Evolutionary conservation across 495 filamentous ascomycete species (phyloP).

Genomic region (Hamigera avellanea): DNA sequence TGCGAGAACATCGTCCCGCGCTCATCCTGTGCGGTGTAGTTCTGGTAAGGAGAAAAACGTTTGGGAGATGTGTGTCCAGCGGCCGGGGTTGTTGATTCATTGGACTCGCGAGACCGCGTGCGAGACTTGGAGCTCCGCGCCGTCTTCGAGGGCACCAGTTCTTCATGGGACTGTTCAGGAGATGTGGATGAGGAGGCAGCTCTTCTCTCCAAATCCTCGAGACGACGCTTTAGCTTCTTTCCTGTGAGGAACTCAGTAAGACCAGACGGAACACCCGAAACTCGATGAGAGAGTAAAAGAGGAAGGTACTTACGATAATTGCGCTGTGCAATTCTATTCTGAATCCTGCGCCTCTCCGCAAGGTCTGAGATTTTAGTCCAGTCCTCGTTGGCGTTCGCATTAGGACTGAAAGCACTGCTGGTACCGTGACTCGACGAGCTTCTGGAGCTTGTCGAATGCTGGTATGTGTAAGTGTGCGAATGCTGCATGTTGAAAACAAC

Average conservation of each 20-base stretch:
- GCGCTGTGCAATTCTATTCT: constrained; percentile 94
- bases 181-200: constrained; percentile 72
- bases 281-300: too few relatives aligned
- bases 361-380: constrained; percentile 99
- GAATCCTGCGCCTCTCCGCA: constrained; percentile 85
- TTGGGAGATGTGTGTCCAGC: too few relatives aligned
- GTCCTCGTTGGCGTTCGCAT: constrained; percentile 94
- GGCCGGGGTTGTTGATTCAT: too few relatives aligned
- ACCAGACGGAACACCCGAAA: constrained; percentile 5
- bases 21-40: constrained; percentile 33
- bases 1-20: constrained; percentile 48
- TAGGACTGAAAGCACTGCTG: constrained; percentile 93
- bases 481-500: constrained; percentile 27
- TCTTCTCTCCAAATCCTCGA: constrained; percentile 91
- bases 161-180: constrained; percentile 50
- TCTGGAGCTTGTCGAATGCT: constrained; percentile 35
- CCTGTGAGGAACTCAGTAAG: constrained; percentile 39
- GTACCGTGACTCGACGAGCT: constrained; percentile 60
- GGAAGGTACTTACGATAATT: constrained; percentile 77
- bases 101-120: too few relatives aligned
- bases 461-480: constrained; percentile 19
- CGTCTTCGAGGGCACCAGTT: constrained; percentile 35
- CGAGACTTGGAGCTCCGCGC: constrained; percentile 38
- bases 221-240: constrained; percentile 96
- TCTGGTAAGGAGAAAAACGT: constrained; percentile 20